These are phyloP conservation scores for Epicoccum nigrum DNA, from an alignment of 2,329 filamentous ascomycete species.

Conservation along the genomic window DNA sequence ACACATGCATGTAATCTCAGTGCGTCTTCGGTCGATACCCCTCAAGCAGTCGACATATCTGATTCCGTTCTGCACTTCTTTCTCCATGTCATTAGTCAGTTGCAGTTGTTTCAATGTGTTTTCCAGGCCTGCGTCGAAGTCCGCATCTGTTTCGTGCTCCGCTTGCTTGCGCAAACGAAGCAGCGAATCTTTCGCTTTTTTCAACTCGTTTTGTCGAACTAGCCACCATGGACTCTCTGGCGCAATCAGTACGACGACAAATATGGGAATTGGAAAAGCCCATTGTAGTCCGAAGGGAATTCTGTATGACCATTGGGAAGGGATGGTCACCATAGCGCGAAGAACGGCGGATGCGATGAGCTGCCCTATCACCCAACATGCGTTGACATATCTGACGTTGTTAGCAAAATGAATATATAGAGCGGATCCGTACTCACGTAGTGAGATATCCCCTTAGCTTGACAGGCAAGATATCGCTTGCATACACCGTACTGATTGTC, in stretches of 20 bases:
- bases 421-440: constrained; percentile 57
- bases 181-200: constrained; percentile 61
- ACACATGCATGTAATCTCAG: constrained; percentile 66
- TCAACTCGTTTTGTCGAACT: constrained; percentile 65
- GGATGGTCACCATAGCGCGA: constrained; percentile 64
- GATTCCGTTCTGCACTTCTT: constrained; percentile 67
- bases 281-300: constrained; percentile 68
- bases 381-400: constrained; percentile 34
- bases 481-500: constrained; percentile 50
- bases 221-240: constrained; percentile 76
- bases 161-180: constrained; percentile 18
- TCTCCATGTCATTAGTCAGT: constrained; percentile 78
- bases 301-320: constrained; percentile 66
- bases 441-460: constrained; percentile 61
- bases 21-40: constrained; percentile 76
- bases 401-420: not conserved
- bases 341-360: constrained; percentile 72
- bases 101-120: constrained; percentile 66
- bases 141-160: constrained; percentile 12
- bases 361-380: constrained; percentile 57
- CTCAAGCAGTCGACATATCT: constrained; percentile 82
- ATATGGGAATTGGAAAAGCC: constrained; percentile 61
- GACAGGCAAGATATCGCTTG: constrained; percentile 67
- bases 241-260: constrained; percentile 67
- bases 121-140: constrained; percentile 7